A percentile compares a stretch with the other conserved stretches of the same genome.
Conservation (phyloP, 257 asterid species). For the Gardenia jasminoides region DNA sequence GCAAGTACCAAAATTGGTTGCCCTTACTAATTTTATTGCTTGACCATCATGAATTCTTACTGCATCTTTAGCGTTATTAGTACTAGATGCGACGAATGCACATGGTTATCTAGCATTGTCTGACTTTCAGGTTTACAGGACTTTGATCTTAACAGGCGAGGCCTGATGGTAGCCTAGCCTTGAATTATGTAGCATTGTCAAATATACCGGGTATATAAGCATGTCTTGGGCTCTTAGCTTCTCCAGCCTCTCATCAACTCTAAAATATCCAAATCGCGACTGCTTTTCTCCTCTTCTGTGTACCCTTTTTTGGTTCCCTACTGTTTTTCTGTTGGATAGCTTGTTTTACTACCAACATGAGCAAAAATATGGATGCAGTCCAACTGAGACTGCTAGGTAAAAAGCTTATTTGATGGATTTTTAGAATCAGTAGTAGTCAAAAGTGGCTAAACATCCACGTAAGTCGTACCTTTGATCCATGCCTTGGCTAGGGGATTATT, state of each 20-base stretch:
- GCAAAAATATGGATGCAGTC: too few species aligned
- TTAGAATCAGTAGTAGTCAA: too few species aligned
- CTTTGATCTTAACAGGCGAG: background rate
- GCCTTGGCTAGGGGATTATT: too few species aligned
- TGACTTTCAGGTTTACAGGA: constrained; percentile 1
- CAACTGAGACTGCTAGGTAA: too few species aligned
- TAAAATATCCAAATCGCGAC: background rate
- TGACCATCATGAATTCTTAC: background rate
- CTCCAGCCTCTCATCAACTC: background rate
- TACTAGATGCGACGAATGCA: constrained; percentile 8
- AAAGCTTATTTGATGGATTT: too few species aligned
- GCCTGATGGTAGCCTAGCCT: background rate
- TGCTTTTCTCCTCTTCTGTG: background rate
- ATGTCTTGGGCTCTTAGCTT: background rate
- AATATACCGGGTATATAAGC: constrained; percentile 3
- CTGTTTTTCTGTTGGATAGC: background rate
- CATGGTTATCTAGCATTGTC: constrained; percentile 4
- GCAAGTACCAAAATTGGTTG: constrained; percentile 24
- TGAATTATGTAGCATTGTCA: background rate
- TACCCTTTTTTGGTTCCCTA: background rate
- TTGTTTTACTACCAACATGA: background rate
- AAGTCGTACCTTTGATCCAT: too few species aligned
- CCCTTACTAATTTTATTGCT: constrained; percentile 3
- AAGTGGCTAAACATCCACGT: too few species aligned
- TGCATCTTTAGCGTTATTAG: constrained; percentile 10